Conservation (phyloP, 1,284 basidiomycete genomes). For the Volvariella volvacea region DNA sequence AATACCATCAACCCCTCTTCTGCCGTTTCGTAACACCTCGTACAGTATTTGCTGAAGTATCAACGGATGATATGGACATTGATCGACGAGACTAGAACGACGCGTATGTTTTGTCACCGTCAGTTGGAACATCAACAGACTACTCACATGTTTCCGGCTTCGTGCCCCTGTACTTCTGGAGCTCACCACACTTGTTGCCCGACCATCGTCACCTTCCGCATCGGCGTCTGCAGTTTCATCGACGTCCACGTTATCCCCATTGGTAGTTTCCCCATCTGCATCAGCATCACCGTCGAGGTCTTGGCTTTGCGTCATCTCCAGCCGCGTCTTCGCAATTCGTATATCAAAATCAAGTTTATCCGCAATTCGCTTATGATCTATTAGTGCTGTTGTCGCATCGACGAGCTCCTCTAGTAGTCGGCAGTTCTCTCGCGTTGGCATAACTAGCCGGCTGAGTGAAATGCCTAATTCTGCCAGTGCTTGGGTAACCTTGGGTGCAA, state of each 20-base stretch:
- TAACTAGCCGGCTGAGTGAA: slow-evolving; percentile 71
- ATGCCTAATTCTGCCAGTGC: slow-evolving; percentile 74
- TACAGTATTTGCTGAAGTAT: slow-evolving; percentile 47
- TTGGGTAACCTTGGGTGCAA: slow-evolving; percentile 69
- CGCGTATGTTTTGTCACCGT: neutral
- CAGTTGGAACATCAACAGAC: slow-evolving; percentile 1
- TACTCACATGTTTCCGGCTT: slow-evolving; percentile 52
- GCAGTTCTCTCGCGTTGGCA: slow-evolving; percentile 84
- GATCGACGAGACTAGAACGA: slow-evolving; percentile 48
- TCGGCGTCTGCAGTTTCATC: slow-evolving; percentile 33
- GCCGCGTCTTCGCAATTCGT: slow-evolving; percentile 57
- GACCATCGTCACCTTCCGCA: slow-evolving; percentile 40
- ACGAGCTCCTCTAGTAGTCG: slow-evolving; percentile 68
- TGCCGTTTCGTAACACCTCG: slow-evolving; percentile 52
- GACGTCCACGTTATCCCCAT: slow-evolving; percentile 36
- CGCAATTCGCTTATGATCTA: slow-evolving; percentile 85
- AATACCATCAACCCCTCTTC: slow-evolving; percentile 27
- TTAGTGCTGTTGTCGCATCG: slow-evolving; percentile 61
- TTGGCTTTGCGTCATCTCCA: slow-evolving; percentile 49
- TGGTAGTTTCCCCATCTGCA: slow-evolving; percentile 24
- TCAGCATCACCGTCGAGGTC: slow-evolving; percentile 23
- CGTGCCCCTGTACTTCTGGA: slow-evolving; percentile 40
- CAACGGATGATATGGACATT: slow-evolving; percentile 59
- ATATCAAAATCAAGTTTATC: slow-evolving; percentile 86
- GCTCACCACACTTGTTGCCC: slow-evolving; percentile 63